Percentiles rank a stretch among this genome's conserved stretches.
phyloP scores from a whole-genome alignment of 2,329 filamentous ascomycete genomes.

The Colletotrichum sublineola region DNA sequence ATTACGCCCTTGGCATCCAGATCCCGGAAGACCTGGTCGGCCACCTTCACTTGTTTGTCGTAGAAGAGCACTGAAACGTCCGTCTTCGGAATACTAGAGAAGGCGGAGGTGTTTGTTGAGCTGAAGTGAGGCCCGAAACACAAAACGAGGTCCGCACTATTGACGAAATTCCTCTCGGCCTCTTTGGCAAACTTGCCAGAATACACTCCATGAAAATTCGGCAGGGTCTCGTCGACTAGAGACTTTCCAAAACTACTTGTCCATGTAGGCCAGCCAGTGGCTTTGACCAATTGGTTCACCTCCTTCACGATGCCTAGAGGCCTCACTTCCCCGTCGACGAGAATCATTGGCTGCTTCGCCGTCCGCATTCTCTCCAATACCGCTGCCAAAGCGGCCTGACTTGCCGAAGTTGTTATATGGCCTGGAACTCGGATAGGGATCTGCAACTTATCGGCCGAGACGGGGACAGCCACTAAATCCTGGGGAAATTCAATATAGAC shows the following conservation, averaged over 20 bases:
- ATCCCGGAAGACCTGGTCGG: constrained; percentile 49
- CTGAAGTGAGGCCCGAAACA: constrained; percentile 31
- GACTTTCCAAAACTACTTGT: constrained; percentile 24
- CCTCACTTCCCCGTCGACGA: constrained; percentile 28
- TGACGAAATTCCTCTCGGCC: not conserved
- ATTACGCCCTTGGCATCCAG: constrained; percentile 45
- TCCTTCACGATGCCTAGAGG: constrained; percentile 15
- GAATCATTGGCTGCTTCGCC: constrained; percentile 1
- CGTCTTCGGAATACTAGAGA: constrained; percentile 9
- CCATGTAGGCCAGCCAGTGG: constrained; percentile 30
- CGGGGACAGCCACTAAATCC: constrained; percentile 60
- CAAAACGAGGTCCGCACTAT: constrained; percentile 41
- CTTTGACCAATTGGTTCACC: constrained; percentile 3
- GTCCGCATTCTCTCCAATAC: constrained; percentile 58
- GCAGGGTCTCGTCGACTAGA: constrained; percentile 20
- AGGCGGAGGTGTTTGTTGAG: constrained; percentile 21
- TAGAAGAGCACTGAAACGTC: constrained; percentile 46
- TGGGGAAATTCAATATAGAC: constrained; percentile 69
- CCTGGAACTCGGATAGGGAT: constrained; percentile 44
- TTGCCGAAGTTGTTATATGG: constrained; percentile 30
- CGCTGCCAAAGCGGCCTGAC: constrained; percentile 49
- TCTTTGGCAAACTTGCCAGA: constrained; percentile 45
- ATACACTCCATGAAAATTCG: constrained; percentile 23
- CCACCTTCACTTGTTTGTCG: constrained; percentile 45
- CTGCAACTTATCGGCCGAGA: constrained; percentile 52